Evolutionary conservation across 352 stramenopile genomes (phyloP), one percentile per base, ranked within the genome.

Genomic region (Globisporangium abappressorium): DNA sequence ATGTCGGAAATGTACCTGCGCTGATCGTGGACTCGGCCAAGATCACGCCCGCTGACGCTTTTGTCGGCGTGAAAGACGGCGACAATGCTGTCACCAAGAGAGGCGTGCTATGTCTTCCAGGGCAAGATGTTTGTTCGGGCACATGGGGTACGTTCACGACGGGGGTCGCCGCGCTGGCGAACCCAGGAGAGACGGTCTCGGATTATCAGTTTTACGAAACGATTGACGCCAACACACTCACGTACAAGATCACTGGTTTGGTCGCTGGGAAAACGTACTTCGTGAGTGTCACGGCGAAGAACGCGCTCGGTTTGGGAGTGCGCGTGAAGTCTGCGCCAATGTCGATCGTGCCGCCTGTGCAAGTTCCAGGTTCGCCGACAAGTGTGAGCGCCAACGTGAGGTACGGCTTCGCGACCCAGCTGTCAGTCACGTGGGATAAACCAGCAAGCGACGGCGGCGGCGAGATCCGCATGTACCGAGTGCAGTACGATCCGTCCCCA

Each of bases 211-310:
- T 82, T 62, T 95, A 91, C 70, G 75, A 94, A 62, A 94, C 78
- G 1, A 81, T 85, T 12, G 78, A 85, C 61, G 76, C 81, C 28
- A 78, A 64, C 15, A 75, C 85, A 15, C 47, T 87, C 11, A 88
- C 70, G 14, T 91, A 96, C 66, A 87, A 77, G 3, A 89, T 97
- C 62, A 68, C 80, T 14, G 77, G 76, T 2, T 77, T 98, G 12
- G 78, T 72, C 15, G 70, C 92, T 3, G 94, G 93, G 0, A 71
- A 81, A 30, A 70, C 82, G 18, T 98, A 98, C 66, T 93, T 89
- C 49, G 84, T 98, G 15, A 73, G 85, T 1, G 89, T 99, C 36
- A 84, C 91, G 7, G 94, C 91, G 6, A 87, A 95, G 41, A 98
- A 98, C 74, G 72, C 78, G 18, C 78, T 90, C 22, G 92, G 91